These are phyloP conservation scores for Scheffersomyces stambukii DNA, from an alignment of 1,139 yeast genomes.

Conservation along the genomic window DNA sequence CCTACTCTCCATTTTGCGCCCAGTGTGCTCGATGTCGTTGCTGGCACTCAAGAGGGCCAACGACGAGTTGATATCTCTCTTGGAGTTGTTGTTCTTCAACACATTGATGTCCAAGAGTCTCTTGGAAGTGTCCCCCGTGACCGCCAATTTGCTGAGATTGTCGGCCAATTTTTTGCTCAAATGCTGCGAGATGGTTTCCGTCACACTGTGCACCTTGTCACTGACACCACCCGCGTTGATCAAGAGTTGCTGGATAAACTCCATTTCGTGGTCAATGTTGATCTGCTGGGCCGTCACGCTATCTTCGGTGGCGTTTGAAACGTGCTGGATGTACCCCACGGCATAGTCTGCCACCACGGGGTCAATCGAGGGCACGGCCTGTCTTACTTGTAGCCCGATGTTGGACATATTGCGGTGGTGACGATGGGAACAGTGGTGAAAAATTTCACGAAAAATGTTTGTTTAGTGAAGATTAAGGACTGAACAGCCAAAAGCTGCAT, in stretches of 20 bases:
- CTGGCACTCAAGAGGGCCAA: conserved; percentile 71
- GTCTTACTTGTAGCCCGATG: conserved; percentile 69
- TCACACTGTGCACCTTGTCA: conserved; percentile 50
- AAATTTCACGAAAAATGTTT: conserved; percentile 3
- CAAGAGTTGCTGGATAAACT: conserved; percentile 59
- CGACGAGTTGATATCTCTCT: conserved; percentile 69
- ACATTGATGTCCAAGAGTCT: conserved; percentile 70
- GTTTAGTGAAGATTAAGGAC: neutral
- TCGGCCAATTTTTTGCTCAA: conserved; percentile 57
- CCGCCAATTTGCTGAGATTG: conserved; percentile 66
- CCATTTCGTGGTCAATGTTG: conserved; percentile 61
- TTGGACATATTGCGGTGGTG: conserved; percentile 44
- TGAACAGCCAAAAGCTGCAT: neutral
- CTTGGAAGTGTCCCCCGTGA: conserved; percentile 77
- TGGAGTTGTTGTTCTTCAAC: conserved; percentile 52
- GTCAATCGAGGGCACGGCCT: conserved; percentile 83
- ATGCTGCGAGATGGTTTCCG: conserved; percentile 40
- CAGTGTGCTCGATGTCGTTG: conserved; percentile 84
- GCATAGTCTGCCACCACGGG: conserved; percentile 91
- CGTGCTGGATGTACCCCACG: conserved; percentile 80
- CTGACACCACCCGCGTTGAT: conserved; percentile 74
- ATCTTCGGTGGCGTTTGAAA: conserved; percentile 71
- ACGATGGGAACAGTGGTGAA: neutral
- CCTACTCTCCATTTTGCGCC: conserved; percentile 86
- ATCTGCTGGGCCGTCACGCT: conserved; percentile 75